Conservation (phyloP, 129 eudicot genomes). For the Escallonia herrerae region DNA sequence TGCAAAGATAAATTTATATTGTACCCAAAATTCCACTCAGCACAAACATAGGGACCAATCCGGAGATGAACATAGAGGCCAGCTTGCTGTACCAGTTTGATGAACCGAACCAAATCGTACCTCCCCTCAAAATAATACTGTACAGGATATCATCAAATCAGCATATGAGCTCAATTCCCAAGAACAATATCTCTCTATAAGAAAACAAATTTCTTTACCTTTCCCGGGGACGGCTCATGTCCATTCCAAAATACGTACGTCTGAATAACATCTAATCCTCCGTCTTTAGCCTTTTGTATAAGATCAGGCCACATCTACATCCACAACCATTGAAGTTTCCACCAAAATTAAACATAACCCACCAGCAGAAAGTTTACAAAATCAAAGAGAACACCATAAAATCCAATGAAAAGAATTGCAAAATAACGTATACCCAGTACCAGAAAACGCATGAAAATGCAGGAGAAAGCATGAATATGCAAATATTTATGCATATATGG, state of each 20-base stretch:
- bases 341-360: not conserved
- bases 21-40: constrained; percentile 96
- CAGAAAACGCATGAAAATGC: not conserved
- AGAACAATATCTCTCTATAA: no score
- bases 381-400: no score
- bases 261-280: constrained; percentile 93
- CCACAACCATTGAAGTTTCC: not conserved
- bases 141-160: not conserved
- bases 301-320: constrained; percentile 98
- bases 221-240: constrained; percentile 92
- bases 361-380: not conserved
- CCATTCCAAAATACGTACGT: constrained; percentile 98
- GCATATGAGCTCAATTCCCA: no score
- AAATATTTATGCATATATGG: constrained; percentile 5
- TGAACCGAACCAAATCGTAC: constrained; percentile 66
- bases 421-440: no score
- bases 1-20: not conserved
- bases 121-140: constrained; percentile 86
- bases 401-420: no score
- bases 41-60: constrained; percentile 85
- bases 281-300: constrained; percentile 88
- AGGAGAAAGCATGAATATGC: not conserved
- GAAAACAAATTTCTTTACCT: constrained; percentile 27
- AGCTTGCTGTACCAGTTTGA: constrained; percentile 66
- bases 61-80: constrained; percentile 85